A percentile compares a stretch with the other conserved stretches of the same genome.
These are phyloP conservation scores for Boletus tomentosulus DNA, from an alignment of 768 basidiomycete genomes.

Conservation along the genomic window DNA sequence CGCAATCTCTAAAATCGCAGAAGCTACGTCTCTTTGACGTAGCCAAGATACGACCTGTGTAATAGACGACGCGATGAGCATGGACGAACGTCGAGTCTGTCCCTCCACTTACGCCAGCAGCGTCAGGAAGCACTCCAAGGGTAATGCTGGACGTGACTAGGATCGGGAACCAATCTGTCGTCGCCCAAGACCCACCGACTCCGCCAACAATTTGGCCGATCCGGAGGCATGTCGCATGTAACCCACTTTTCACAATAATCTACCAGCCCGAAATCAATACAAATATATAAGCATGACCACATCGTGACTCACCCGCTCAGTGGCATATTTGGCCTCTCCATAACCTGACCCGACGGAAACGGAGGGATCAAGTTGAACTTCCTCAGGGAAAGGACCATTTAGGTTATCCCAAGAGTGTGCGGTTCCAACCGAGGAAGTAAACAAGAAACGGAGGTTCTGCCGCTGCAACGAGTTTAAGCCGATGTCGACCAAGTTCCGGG, in stretches of 20 bases:
- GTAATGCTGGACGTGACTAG: slow-evolving; percentile 32
- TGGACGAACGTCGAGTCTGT: too few species aligned
- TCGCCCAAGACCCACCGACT: too few species aligned
- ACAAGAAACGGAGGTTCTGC: slow-evolving; percentile 31
- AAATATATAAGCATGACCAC: too few species aligned
- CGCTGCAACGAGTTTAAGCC: slow-evolving; percentile 19
- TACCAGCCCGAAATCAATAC: slow-evolving; percentile 5
- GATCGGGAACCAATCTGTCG: slow-evolving; percentile 30
- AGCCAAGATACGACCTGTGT: slow-evolving; percentile 40
- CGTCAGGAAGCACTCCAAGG: slow-evolving; percentile 23
- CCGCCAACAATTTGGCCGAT: too few species aligned
- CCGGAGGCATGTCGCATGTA: slow-evolving; percentile 32
- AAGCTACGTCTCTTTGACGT: slow-evolving; percentile 36
- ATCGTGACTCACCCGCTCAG: slow-evolving; percentile 31
- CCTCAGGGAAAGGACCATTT: slow-evolving; percentile 35
- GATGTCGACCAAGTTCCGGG: slow-evolving; percentile 32
- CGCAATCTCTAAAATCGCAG: slow-evolving; percentile 29
- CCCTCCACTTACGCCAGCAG: slow-evolving; percentile 30
- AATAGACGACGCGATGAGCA: neutral
- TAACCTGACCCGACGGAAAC: slow-evolving; percentile 41
- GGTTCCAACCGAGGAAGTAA: slow-evolving; percentile 39
- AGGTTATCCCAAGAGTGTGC: slow-evolving; percentile 29
- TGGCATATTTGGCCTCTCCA: slow-evolving; percentile 39
- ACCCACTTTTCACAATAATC: slow-evolving; percentile 37
- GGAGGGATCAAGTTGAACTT: slow-evolving; percentile 27